Base-by-base conservation (phyloP, 2,329 filamentous ascomycete species). In the Trichophyton benhamiae region DNA sequence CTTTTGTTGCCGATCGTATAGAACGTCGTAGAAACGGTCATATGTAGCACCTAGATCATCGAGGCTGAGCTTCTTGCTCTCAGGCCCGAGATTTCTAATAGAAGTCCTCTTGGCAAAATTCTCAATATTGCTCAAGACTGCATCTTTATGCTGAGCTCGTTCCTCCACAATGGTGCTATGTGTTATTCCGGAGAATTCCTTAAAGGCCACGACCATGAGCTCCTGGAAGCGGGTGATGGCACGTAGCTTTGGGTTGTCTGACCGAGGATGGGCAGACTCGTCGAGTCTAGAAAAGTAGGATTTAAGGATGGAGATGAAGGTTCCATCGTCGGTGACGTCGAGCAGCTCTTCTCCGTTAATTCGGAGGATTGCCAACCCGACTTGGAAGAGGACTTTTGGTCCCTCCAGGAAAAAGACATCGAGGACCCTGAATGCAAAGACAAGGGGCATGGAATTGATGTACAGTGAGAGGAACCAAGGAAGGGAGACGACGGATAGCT, bases 351-450 rank as follows among this genome's bases (percentile, higher is more conserved):
- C 94, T 53, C 94, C 94, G 68, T 99, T 99, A 72, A 99, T 95
- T 22, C 94, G 84, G 33, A 99, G 79, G 68, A 99, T 99, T n/a
- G 94, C 94, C 64, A 99, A 78, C 17, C 94, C 94, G 62, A 99
- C 88, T 73, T 99, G 94, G 75, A 99, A 99, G 8, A 99, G 79
- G 1, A 97, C 94, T 75, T 97, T 97, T 15, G 94, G 92, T 0
- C 94, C 94, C 75, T 99, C 94, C 46, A 99, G 84, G 75, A 99
- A 99, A 78, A 99, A 99, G 58, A 99, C 92, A 69, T 99, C 94
- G 64, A 99, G 76, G 57, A 99, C 94, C 61, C 94, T 84, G 74
- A 97, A 99, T 53, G 94, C 94, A 75, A 97, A 99, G 1, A 97
- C 91, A 15, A 99, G 80, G 3, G 94, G 94, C 94, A 99, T 99